These are phyloP conservation scores for Neurospora sp. DNA, from an alignment of 495 filamentous ascomycete species.

Conservation along the genomic window DNA sequence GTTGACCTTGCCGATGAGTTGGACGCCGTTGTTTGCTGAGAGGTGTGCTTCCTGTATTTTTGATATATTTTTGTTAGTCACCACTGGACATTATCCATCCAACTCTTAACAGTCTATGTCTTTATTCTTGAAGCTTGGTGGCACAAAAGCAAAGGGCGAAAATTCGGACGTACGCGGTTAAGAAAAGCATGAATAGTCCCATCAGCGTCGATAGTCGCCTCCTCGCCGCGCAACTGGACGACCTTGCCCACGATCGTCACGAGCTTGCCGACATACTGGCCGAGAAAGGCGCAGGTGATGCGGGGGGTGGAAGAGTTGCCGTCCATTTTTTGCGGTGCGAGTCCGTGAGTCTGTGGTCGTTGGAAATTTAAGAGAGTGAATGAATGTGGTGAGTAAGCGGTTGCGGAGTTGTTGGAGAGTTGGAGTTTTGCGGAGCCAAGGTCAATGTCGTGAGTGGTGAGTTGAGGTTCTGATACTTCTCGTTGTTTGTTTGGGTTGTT, in stretches of 20 bases:
- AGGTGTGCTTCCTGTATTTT: conserved; percentile 60
- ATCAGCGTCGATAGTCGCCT: conserved; percentile 62
- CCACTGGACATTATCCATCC: neutral
- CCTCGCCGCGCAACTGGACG: conserved; percentile 66
- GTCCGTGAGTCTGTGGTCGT: neutral
- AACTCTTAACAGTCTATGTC: neutral
- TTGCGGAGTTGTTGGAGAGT: neutral
- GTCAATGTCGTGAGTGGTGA: neutral
- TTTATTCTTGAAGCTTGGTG: neutral
- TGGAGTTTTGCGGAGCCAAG: neutral
- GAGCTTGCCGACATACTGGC: conserved; percentile 57
- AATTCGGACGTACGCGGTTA: conserved; percentile 47
- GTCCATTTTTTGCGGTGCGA: conserved; percentile 26
- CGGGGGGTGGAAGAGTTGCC: conserved; percentile 51
- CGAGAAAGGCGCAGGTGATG: conserved; percentile 55
- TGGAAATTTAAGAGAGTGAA: neutral
- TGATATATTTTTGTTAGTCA: neutral
- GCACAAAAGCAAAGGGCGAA: neutral
- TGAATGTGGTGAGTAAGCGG: neutral
- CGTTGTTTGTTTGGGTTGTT: neutral
- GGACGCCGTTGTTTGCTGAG: conserved; percentile 64
- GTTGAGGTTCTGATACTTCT: neutral
- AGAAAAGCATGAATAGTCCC: conserved; percentile 63
- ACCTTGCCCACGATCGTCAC: conserved; percentile 86
- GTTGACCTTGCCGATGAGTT: conserved; percentile 88